Evolutionary conservation across 1,284 basidiomycete genomes (phyloP), one percentile per base, ranked within the genome.

Genomic region (Moesziomyces parantarcticus): DNA sequence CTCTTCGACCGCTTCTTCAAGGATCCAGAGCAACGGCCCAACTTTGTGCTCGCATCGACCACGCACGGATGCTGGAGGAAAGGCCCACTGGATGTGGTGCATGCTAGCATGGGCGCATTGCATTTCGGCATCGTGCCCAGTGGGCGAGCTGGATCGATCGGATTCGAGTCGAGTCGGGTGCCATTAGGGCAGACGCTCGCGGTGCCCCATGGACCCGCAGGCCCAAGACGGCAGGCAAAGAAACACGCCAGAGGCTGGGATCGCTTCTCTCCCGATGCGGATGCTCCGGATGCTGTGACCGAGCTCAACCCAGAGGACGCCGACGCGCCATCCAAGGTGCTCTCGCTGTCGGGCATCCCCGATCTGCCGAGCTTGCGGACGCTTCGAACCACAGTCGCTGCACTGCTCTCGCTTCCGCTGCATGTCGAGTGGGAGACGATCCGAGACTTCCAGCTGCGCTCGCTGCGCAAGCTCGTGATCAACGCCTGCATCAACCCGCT

Each of bases 401-500:
- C 66, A 3, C 56, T 82, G 8, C 76, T 81, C 13, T 64, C 72
- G 4, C 58, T 83, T 6, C 77, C 81, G 18, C 71, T 83, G 26
- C 70, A 78, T 25, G 79, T 81, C 32, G 74, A 81, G 22, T 93
- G 94, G 90, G 86, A 88, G 26, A 88, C 92, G 0, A 89, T 92
- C 72, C 86, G 88, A 1, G 87, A 90, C 18, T 84, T 96, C 21
- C 90, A 94, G 70, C 85, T 90, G 32, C 86, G 88, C 7, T 88
- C 94, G 84, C 89, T 92, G 32, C 89, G 89, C 69, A 97, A 96
- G 85, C 86, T 97, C 53, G 92, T 91, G 34, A 89, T 93, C 71
- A 95, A 97, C 83, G 87, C 90, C 14, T 88, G 90, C 78, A 89
- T 98, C 85, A 96, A 97, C 81, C 90, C 95, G 0, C 87, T 98